Percentiles rank a stretch among this genome's conserved stretches.
These are phyloP conservation scores for Spergularia marina DNA, from an alignment of 148 eudicot species.

Conservation along the genomic window DNA sequence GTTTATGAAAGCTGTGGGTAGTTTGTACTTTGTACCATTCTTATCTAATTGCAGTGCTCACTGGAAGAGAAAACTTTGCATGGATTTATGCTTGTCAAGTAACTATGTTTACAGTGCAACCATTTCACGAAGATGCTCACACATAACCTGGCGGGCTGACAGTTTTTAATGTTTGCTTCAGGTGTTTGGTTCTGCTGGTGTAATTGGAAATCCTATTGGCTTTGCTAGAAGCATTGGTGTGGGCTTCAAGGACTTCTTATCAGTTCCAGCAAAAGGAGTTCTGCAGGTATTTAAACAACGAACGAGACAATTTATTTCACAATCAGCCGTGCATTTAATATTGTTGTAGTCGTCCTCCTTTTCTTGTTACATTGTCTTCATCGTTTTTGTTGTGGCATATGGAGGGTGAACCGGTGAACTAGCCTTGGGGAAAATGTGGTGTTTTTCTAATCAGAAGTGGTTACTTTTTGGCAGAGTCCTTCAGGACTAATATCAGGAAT, in stretches of 20 bases:
- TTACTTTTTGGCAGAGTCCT: slow-evolving; percentile 57
- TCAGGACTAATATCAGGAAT: slow-evolving; percentile 81
- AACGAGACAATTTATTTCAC: not conserved
- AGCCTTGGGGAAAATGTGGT: not conserved
- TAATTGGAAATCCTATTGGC: slow-evolving; percentile 96
- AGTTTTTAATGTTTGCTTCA: slow-evolving; percentile 22
- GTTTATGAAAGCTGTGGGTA: not conserved
- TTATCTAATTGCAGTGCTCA: not conserved
- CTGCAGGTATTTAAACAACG: slow-evolving; percentile 52
- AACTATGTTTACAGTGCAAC: not conserved
- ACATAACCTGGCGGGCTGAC: slow-evolving; percentile 1
- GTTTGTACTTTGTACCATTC: not conserved
- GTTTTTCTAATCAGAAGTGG: slow-evolving; percentile 9
- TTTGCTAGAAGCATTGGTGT: slow-evolving; percentile 89
- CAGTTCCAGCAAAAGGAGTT: slow-evolving; percentile 78
- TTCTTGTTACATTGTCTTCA: not conserved
- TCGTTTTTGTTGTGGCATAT: too few relatives aligned
- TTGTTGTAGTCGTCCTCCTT: not conserved
- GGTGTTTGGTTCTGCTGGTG: slow-evolving; percentile 99
- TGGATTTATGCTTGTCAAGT: not conserved
- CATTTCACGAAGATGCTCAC: not conserved
- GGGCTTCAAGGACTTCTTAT: slow-evolving; percentile 87
- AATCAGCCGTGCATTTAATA: not conserved
- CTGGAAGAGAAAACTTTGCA: not conserved
- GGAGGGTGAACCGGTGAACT: too few relatives aligned